Base-by-base conservation (phyloP, 495 filamentous ascomycete genomes). In the Tetracladium setigerum region DNA sequence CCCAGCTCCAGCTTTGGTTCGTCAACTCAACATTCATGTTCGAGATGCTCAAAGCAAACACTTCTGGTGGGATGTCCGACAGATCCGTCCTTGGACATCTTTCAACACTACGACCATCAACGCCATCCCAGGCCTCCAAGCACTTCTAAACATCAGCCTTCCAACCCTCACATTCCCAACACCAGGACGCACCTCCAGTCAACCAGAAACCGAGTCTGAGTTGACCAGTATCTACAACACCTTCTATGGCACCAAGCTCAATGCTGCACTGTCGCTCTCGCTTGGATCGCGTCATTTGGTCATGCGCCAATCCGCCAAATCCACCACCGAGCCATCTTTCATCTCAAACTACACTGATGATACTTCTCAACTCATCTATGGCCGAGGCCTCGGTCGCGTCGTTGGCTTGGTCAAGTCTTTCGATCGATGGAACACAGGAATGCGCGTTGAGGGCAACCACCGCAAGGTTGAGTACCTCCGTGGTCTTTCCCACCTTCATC, bases 21-120 rank as follows among this genome's bases (percentile, higher is more conserved):
- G 82, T 53, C 86, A 82, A 46, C 77, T 90, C 56, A 87, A 81
- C 53, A 78, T 85, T 60, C 72, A 79, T 9, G 73, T 77, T 17
- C 75, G 78, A 19, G 79, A 87, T 33, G 82, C 82, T 36, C 63
- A 82, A 55, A 79, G 85, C 58, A 82, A 82, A 57, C 84, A 94
- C 60, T 91, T 87, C 60, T 96, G 89, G 89, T 96, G 86, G 86
- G 89, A 96, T 53, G 76, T 95, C 45, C 85, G 89, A 41, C 89
- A 94, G 56, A 70, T 95, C 51, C 81, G 84, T 39, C 74, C 78
- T 52, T 96, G 89, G 89, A 73, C 72, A 36, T 74, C 78, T 49
- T 95, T 95, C 73, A 84, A 74, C 43, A 65, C 87, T 18, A 59
- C 66, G 38, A 82, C 83, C 42, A 86, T 96, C 63, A 72, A 78